Evolutionary conservation across 2,329 filamentous ascomycete species (phyloP), one percentile per base, ranked within the genome.

Genomic region (Alternaria rosae): DNA sequence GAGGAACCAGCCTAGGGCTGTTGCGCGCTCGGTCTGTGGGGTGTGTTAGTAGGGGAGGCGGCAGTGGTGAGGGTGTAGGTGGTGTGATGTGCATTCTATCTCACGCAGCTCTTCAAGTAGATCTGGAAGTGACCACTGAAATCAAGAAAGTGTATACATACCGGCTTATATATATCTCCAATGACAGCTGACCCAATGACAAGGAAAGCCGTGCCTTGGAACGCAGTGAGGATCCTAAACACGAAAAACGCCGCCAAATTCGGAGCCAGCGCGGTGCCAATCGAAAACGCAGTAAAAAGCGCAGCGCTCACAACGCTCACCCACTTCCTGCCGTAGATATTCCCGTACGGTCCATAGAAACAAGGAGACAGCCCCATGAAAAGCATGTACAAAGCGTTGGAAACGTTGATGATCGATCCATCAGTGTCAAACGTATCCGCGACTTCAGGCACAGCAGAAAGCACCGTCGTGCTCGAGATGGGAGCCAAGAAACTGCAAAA

Each of bases 401-500:
- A 89, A 45, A 91, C 78, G 73, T 92, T 92, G 75, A 94, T 88
- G 59, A 93, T 85, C 10, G 86, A 86, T 6, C 89, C 89, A 0
- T 86, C 90, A 0, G 89, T 92, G 41, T 82, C 66, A 74, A 87
- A 92, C 8, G 87, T 88, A 5, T 75, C 76, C 2, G 91, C 90
- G 6, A 94, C 88, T 76, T 94, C 91, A 2, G 91, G 91, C 1
- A 91, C 87, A 3, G 91, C 92, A 1, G 91, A 85, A 12, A 94
- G 79, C 9, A 94, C 87, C 1, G 89, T 89, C 0, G 91, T 94
- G 41, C 88, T 92, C 3, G 88, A 91, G 23, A 92, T 86, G 0
- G 92, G 92, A 1, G 92, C 89, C 45, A 94, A 82, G 66, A 94
- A 92, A 25, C 89, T 88, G 79, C 91, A 93, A 73, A 90, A 92